Evolutionary conservation across 2,329 filamentous ascomycete genomes (phyloP), one percentile per base, ranked within the genome.

Genomic region (Plenodomus tracheiphilus): DNA sequence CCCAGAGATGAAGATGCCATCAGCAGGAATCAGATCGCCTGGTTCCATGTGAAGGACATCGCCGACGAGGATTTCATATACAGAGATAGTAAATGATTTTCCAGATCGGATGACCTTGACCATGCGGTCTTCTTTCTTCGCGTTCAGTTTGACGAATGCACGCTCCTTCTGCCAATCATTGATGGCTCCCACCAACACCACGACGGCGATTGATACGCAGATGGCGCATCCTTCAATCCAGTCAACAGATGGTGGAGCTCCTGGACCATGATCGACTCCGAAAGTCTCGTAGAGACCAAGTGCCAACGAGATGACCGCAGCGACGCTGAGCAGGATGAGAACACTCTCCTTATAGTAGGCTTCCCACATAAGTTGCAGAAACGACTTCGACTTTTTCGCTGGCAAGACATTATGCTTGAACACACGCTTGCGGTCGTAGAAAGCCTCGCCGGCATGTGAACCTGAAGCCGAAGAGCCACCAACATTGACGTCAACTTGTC

Each of bases 151-250:
- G 30, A 88, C 85, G 62, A 92, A 91, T 62, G 89, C 86, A 38
- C 86, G 81, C 66, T 91, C 88, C 70, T 91, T 91, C 62, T 92
- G 88, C 80, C 85, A 91, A 65, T 92, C 88, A 56, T 90, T 91
- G 38, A 85, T 75, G n/a, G 88, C 87, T 51, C 87, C 88, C 17
- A 90, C 88, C 17, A 87, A 70, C 2, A 91, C 85, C 41, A 92
- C 88, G 54, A 91, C 85, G 9, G 86, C 66, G 50, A 92, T 89
- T 41, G 88, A 88, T n/a, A 86, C 81, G 35, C 90, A 84, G 54
- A 91, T 90, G 4, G 88, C 88, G 15, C 91, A 84, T 54, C 88
- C 88, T 71, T 92, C 88, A 6, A 91, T 85, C 88, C 88, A 92
- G 68, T 91, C 85, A 11, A 89, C 84, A 34, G 80, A 80, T 5